Base-by-base conservation (phyloP, 352 stramenopile genomes). In the Globisporangium parvum region DNA sequence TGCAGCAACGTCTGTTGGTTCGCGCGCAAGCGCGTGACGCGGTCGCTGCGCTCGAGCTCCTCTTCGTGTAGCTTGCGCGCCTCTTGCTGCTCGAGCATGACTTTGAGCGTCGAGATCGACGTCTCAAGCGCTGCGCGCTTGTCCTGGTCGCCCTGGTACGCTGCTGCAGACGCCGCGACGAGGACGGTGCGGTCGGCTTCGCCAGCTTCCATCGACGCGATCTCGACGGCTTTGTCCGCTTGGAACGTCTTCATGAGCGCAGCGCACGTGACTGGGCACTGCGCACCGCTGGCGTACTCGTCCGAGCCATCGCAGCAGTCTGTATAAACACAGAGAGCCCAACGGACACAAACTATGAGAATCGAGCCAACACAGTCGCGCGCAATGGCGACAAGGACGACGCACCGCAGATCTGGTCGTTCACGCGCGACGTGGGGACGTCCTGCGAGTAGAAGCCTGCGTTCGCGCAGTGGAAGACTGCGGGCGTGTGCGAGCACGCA, bases 271-370 rank as follows among this genome's bases (percentile, higher is more conserved):
- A 69, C 59, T 0, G 65, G 53, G 56, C 80, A 89, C 49, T 83
- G 50, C 35, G 69, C 40, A 58, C 75, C 51, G 41, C 85, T 63
- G 55, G 72, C 50, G 63, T 95, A 73, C 68, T 98, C 74, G 69
- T 96, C 70, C 60, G 77, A 73, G 57, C 92, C 66, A 60, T 98
- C 68, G 65, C 91, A 80, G 71, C 92, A 73, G 68, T 96, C 66
- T 96, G 81, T 12, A 33, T 11, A 45, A 57, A 9, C 14, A 42
- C 47, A 53, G 41, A 53, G 18, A 46, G 45, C 18, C 5, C n/a
- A n/a, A 45, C 39, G 6, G 20, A 20, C 21, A 45, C 9, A 20
- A 45, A 37, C 31, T 9, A 14, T 18, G 39, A 45, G 18, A 21
- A 14, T 21, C 39, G 14, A 21, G 39, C 18, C 5, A 45, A 6